Conservation (phyloP, 2,329 filamentous ascomycete species). For the Boeremia exigua region DNA sequence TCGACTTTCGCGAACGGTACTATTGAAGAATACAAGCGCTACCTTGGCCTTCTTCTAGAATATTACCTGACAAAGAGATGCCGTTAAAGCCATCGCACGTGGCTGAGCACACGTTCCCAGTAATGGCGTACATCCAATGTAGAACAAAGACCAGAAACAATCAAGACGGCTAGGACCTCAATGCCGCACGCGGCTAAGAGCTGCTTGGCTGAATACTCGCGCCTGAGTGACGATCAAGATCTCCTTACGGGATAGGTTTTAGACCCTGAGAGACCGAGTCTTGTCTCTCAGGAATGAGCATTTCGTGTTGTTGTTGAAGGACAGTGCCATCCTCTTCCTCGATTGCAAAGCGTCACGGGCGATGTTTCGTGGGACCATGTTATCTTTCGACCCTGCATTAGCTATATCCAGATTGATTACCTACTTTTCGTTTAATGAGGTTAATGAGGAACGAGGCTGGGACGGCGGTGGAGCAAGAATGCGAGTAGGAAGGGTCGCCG, state of each 20-base stretch:
- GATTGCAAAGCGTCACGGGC: neutral
- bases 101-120: conserved; percentile 22
- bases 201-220: conserved; percentile 1
- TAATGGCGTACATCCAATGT: conserved; percentile 11
- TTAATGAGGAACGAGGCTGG: neutral
- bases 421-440: neutral
- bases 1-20: conserved; percentile 27
- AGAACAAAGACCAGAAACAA: conserved; percentile 35
- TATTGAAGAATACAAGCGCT: conserved; percentile 9
- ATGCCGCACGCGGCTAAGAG: conserved; percentile 8
- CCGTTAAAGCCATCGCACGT: conserved; percentile 26
- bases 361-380: neutral
- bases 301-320: too few relatives aligned
- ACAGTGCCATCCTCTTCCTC: neutral
- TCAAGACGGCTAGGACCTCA: neutral
- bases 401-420: neutral
- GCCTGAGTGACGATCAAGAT: neutral
- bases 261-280: neutral
- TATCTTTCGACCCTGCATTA: neutral
- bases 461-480: neutral
- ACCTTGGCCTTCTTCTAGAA: conserved; percentile 34
- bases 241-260: neutral
- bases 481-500: conserved; percentile 1
- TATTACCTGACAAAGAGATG: conserved; percentile 39
- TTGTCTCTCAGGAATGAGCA: conserved; percentile 1